phyloP scores from a whole-genome alignment of 2,329 filamentous ascomycete species.

The Neopestalotiopsis rosae region DNA sequence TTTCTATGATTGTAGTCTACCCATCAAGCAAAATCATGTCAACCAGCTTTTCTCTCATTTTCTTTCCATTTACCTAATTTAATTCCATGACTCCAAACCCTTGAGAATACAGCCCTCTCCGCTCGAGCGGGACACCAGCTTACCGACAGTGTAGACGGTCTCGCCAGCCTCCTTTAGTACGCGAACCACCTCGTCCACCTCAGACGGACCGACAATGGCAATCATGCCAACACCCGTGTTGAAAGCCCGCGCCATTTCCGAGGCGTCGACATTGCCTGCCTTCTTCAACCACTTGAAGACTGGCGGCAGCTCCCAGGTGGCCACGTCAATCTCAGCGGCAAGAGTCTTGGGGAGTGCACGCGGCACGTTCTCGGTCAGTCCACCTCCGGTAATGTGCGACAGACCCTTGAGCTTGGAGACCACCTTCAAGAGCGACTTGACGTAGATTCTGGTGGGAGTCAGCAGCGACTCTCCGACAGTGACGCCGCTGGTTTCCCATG shows the following conservation, averaged over 20 bases:
- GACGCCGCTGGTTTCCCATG: constrained; percentile 66
- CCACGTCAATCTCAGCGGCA: constrained; percentile 80
- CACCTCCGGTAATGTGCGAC: constrained; percentile 95
- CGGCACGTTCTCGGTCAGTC: constrained; percentile 91
- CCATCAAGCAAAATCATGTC: not conserved
- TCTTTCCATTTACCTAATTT: constrained; percentile 15
- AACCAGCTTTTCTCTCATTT: not conserved
- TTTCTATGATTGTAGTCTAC: too few species aligned
- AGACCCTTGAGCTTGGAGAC: constrained; percentile 80
- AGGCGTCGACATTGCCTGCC: constrained; percentile 70
- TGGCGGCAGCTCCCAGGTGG: constrained; percentile 74
- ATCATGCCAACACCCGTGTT: constrained; percentile 97
- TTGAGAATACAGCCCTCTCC: constrained; percentile 67
- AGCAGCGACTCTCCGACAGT: constrained; percentile 79
- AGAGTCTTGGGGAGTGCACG: constrained; percentile 85
- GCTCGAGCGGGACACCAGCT: constrained; percentile 62
- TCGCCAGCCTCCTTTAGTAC: constrained; percentile 73
- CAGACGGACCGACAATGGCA: constrained; percentile 72
- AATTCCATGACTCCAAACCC: constrained; percentile 55
- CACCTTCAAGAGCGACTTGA: constrained; percentile 76
- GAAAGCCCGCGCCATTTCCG: constrained; percentile 91
- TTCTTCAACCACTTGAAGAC: constrained; percentile 89
- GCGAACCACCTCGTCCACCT: constrained; percentile 64
- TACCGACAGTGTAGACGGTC: constrained; percentile 77
- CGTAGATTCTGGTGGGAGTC: constrained; percentile 92